Percentiles rank a stretch among this genome's conserved stretches.
Evolutionary conservation across 805 yeast species (phyloP).

Genomic region (Wickerhamiella sorbophila): DNA sequence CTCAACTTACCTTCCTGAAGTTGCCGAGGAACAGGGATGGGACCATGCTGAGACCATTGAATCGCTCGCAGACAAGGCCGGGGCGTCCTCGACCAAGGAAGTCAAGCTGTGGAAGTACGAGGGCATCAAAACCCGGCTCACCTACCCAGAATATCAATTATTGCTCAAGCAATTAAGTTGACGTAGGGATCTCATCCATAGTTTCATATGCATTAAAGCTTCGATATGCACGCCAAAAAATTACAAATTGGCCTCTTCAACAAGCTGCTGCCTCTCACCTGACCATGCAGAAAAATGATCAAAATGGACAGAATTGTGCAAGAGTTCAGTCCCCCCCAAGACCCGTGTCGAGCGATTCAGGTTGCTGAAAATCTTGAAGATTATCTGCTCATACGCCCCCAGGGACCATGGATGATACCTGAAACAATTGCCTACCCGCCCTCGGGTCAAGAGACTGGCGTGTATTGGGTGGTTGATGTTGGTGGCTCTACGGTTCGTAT

Average conservation of each 20-base stretch:
- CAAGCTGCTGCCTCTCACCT: no score
- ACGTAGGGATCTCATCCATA: no score
- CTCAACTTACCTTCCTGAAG: conserved; percentile 85
- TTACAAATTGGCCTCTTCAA: no score
- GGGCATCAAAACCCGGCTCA: conserved; percentile 35
- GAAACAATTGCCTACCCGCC: conserved; percentile 4
- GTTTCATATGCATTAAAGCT: no score
- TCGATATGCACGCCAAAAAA: no score
- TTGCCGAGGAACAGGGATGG: conserved; percentile 82
- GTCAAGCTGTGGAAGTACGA: conserved; percentile 41
- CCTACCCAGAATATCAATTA: conserved; percentile 33
- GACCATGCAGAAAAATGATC: no score
- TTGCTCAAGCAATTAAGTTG: no score
- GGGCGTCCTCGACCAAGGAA: conserved; percentile 22
- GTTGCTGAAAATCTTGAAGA: not conserved
- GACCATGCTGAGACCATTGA: conserved; percentile 52
- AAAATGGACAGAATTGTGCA: no score
- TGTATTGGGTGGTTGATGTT: conserved; percentile 14
- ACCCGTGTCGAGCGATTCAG: no score
- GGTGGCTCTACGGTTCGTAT: conserved; percentile 18
- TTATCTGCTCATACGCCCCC: not conserved
- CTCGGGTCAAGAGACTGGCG: conserved; percentile 8
- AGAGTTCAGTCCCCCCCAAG: no score
- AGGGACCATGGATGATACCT: conserved; percentile 16
- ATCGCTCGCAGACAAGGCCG: conserved; percentile 60